Base-by-base conservation (phyloP, 305 asterid species). In the Rubia tinctorum region DNA sequence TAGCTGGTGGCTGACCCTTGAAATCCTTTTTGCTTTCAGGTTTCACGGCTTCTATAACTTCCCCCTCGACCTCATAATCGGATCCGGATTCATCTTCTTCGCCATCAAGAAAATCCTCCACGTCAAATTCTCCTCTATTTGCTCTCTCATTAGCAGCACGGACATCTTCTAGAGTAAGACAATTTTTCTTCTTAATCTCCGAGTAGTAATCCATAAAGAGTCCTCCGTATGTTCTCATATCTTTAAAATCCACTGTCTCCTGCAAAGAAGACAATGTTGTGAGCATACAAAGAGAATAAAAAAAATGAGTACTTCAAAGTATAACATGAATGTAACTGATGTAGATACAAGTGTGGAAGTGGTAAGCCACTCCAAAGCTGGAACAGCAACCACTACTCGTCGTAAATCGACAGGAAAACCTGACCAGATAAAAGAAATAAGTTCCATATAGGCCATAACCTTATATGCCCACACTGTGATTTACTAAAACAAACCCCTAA, bases 131-230 rank as follows among this genome's bases (percentile, higher is more conserved):
- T 66, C 76, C 78, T 73, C 44, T 71, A 69, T 77, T 78, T 75
- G 70, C 25, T 23, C 73, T 67, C 68, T 82, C 76, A 75, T 73
- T 79, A 76, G 96, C 88, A 47, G 88, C 84, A 73, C 43, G 75
- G 55, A 95, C 34, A 82, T 86, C 84, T 22, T 61, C 77, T 59
- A 67, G n/a, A 65, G 77, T 80, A 62, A 95, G 77, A 47, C 88
- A 85, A 85, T 83, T 79, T n/a, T 77, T 70, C n/a, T 73, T 58
- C 80, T 84, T 89, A 61, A 87, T 77, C 77, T 87, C 82, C 73
- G 47, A 53, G 30, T 27, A 27, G 2, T 27, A 27, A 27, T 27
- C 30, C 30, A 27, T 27, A 27, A 27, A 27, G 30, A 27, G 30
- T 27, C 30, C 30, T 27, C 2, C 30, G 2, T 27, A 27, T 27